Percentiles rank a stretch among this genome's conserved stretches.
phyloP scores from a whole-genome alignment of 2,329 filamentous ascomycete species.

The Microcyclospora tardicrescens region DNA sequence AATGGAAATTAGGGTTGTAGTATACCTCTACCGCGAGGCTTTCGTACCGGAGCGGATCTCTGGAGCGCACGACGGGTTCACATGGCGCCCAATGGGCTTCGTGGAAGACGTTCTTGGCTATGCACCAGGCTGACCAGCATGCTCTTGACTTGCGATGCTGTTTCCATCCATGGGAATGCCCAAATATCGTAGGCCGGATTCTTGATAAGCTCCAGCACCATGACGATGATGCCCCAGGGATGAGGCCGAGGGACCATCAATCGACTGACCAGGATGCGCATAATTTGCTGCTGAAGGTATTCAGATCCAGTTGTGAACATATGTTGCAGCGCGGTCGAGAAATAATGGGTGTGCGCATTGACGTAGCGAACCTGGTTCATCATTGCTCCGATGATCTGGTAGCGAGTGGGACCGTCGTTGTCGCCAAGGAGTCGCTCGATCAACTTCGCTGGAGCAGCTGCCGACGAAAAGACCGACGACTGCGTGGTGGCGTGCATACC shows the following conservation, averaged over 20 bases:
- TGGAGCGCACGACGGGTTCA: background rate
- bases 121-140: constrained; percentile 21
- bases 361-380: constrained; percentile 86
- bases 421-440: constrained; percentile 66
- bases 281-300: constrained; percentile 83
- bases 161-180: constrained; percentile 82
- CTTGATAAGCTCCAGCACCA: constrained; percentile 78
- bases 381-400: constrained; percentile 72
- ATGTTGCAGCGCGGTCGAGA: constrained; percentile 71
- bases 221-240: constrained; percentile 87
- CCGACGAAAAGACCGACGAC: constrained; percentile 50
- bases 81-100: constrained; percentile 4
- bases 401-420: constrained; percentile 63
- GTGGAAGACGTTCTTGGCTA: constrained; percentile 10
- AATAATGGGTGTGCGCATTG: constrained; percentile 83
- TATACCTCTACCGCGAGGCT: too few species aligned
- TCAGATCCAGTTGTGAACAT: constrained; percentile 56
- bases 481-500: constrained; percentile 58
- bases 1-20: too few species aligned
- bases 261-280: constrained; percentile 75
- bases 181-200: constrained; percentile 88
- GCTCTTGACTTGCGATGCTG: constrained; percentile 60
- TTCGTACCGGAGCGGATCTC: too few species aligned
- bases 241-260: constrained; percentile 82
- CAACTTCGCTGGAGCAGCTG: constrained; percentile 55